These are phyloP conservation scores for Volvox africanus DNA, from an alignment of 139 green algal genomes.

Conservation along the genomic window DNA sequence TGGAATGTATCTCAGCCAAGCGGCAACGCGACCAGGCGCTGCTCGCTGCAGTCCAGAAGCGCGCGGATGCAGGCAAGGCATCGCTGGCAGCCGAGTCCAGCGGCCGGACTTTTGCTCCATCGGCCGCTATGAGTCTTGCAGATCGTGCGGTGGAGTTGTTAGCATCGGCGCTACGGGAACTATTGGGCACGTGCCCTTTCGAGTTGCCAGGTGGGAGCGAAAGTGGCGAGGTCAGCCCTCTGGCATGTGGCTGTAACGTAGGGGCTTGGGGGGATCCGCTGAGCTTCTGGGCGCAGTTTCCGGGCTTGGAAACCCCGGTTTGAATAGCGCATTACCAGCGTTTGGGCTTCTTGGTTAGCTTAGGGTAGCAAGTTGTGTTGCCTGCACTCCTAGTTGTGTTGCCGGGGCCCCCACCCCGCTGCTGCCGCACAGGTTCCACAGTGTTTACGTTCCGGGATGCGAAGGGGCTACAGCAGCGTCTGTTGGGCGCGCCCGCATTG, in stretches of 20 bases:
- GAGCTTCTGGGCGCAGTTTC: too few species aligned
- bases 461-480: neutral
- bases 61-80: neutral
- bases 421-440: neutral
- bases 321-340: too few species aligned
- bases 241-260: too few species aligned
- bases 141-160: neutral
- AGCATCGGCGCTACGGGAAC: neutral
- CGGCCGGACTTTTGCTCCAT: neutral
- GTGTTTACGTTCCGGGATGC: slow-evolving; percentile 31
- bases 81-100: neutral
- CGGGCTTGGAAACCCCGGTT: too few species aligned
- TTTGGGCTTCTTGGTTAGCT: too few species aligned
- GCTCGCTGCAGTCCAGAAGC: slow-evolving; percentile 27
- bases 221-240: too few species aligned
- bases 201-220: neutral
- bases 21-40: slow-evolving; percentile 29
- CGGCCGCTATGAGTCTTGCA: neutral
- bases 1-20: neutral
- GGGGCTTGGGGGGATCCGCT: too few species aligned
- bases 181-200: slow-evolving; percentile 21
- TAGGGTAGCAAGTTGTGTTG: too few species aligned
- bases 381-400: neutral
- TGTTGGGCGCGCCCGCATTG: slow-evolving; percentile 33
- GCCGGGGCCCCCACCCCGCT: neutral